phyloP scores from a whole-genome alignment of 768 basidiomycete species.

The Nidula microcarpa region DNA sequence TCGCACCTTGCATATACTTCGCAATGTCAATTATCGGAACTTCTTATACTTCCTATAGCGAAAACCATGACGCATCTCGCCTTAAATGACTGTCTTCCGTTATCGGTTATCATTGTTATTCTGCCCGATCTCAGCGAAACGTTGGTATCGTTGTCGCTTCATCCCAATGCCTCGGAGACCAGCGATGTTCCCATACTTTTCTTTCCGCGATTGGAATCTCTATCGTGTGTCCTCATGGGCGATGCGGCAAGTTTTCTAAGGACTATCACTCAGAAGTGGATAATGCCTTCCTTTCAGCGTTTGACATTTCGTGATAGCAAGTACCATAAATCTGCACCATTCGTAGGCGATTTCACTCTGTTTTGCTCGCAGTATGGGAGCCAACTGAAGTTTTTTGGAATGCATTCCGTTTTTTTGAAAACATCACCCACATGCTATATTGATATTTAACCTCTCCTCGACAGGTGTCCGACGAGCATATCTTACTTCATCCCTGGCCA shows the following conservation, averaged over 20 bases:
- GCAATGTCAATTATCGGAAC: background rate
- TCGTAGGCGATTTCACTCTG: background rate
- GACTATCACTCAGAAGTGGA: background rate
- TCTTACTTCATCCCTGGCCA: conserved; percentile 2
- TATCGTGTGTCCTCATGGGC: background rate
- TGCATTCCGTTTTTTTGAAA: background rate
- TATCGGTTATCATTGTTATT: background rate
- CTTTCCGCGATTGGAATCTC: background rate
- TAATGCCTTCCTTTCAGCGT: background rate
- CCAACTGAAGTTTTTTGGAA: conserved; percentile 1
- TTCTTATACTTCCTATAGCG: background rate
- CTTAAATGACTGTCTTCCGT: background rate
- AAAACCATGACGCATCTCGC: background rate
- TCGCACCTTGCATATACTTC: background rate
- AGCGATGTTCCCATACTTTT: background rate
- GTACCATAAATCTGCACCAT: background rate
- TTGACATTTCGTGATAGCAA: background rate
- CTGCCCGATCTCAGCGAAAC: background rate
- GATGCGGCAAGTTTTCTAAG: background rate
- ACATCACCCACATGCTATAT: background rate
- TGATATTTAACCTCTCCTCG: conserved; percentile 1
- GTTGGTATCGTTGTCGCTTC: background rate
- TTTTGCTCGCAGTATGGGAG: conserved; percentile 2
- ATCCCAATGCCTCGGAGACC: background rate
- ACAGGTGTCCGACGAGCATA: conserved; percentile 6